Conservation (phyloP, 202 grass and related monocot genomes). For the Setaria italica region DNA sequence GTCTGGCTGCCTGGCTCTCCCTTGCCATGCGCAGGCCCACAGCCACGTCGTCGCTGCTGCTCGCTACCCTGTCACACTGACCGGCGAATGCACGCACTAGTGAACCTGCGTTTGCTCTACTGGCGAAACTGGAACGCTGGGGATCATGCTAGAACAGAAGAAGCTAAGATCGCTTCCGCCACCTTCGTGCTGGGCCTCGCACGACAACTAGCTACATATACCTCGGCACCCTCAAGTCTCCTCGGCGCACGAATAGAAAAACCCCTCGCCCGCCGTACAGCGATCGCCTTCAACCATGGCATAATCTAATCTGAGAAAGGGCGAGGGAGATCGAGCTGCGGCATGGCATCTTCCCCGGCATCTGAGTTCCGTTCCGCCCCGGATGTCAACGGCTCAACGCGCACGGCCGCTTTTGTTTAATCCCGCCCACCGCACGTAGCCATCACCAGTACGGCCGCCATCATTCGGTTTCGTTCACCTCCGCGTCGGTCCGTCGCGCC, state of each 20-base stretch:
- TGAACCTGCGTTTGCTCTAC: no score
- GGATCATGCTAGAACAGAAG: no score
- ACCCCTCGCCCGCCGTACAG: neutral
- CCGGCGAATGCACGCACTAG: no score
- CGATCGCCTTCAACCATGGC: neutral
- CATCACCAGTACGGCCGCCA: constrained; percentile 16
- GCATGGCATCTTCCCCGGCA: constrained; percentile 45
- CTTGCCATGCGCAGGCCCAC: neutral
- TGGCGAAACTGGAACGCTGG: no score
- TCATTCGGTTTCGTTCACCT: neutral
- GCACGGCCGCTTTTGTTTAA: constrained; percentile 33
- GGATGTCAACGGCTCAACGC: constrained; percentile 36
- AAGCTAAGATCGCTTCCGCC: no score
- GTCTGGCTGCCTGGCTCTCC: neutral
- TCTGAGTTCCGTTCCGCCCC: neutral
- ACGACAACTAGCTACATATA: no score
- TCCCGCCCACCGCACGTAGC: neutral
- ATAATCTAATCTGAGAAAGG: neutral
- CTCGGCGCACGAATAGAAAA: neutral
- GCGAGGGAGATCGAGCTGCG: no score
- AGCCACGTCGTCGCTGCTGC: neutral
- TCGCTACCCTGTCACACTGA: no score
- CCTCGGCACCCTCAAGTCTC: no score
- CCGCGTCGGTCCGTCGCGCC: neutral
- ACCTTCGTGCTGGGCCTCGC: no score